A percentile compares a stretch with the other conserved stretches of the same genome.
Conservation (phyloP, 805 yeast species). For the Priceomyces melissophilus region DNA sequence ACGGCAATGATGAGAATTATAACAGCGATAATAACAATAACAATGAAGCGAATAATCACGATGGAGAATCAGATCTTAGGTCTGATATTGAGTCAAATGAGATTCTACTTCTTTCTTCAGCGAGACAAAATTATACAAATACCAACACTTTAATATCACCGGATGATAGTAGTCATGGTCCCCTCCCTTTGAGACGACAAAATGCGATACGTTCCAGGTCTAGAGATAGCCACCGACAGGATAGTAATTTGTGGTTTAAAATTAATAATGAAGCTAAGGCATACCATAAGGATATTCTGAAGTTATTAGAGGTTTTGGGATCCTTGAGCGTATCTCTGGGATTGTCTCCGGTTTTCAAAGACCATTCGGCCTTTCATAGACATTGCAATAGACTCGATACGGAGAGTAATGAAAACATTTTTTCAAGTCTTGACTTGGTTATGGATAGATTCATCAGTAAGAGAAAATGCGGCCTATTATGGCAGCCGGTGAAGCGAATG, state of each 20-base stretch:
- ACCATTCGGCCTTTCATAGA: slow-evolving; percentile 5
- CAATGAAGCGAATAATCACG: slow-evolving; percentile 8
- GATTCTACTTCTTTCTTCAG: slow-evolving; percentile 24
- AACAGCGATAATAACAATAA: slow-evolving; percentile 18
- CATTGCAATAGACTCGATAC: slow-evolving; percentile 1
- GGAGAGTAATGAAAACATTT: slow-evolving; percentile 5
- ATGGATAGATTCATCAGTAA: slow-evolving; percentile 11
- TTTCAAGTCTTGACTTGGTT: slow-evolving; percentile 9
- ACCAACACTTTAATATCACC: slow-evolving; percentile 13
- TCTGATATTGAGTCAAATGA: slow-evolving; percentile 16
- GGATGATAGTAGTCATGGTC: slow-evolving; percentile 3
- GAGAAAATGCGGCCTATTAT: slow-evolving; percentile 10
- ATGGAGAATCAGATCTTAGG: slow-evolving; percentile 10
- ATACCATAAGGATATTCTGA: slow-evolving; percentile 9
- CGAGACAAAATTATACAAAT: slow-evolving; percentile 22
- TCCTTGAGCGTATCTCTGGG: slow-evolving; percentile 1
- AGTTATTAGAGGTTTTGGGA: slow-evolving; percentile 2
- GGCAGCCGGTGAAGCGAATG: slow-evolving; percentile 4
- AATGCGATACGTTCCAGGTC: slow-evolving; percentile 26
- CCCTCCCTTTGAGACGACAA: slow-evolving; percentile 27
- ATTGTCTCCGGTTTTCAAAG: slow-evolving; percentile 4
- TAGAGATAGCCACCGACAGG: not conserved
- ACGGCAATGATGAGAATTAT: slow-evolving; percentile 15
- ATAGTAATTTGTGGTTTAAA: slow-evolving; percentile 1
- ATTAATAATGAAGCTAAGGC: slow-evolving; percentile 10